Evolutionary conservation across 2,329 filamentous ascomycete genomes (phyloP), one percentile per base, ranked within the genome.

Genomic region (Elsinoe australis): DNA sequence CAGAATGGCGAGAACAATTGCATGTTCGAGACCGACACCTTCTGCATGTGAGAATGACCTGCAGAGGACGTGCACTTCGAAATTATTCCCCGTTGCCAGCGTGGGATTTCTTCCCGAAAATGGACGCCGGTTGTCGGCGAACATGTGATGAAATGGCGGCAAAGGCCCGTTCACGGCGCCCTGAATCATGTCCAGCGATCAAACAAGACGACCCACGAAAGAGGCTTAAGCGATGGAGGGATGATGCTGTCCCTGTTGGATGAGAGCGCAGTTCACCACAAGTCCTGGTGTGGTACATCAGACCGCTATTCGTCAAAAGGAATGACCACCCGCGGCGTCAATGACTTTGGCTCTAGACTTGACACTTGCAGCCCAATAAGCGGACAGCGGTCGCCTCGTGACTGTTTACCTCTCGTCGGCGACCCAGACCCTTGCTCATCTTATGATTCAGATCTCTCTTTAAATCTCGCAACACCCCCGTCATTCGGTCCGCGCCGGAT

Each of bases 401-500:
- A 41, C 36, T 41, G 36, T n/a, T n/a, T n/a, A 41, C 26, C 36
- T 41, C 36, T 41, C 14, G 4, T 18, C 12, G 3, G 5, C 32
- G 19, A 36, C 17, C 6, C n/a, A 38, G 24, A 17, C 34, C 18
- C 18, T 38, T 21, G 36, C 17, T 41, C 36, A 14, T 41, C 36
- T 41, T 28, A 26, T 15, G 32, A 35, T 35, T 17, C 32, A 35
- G 32, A 35, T 18, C 15, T 17, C 32, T 17, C 32, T 35, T 35
- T 17, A 35, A 35, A 33, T 4, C 7, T 35, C 32, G 4, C 32
- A 29, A 18, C 32, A 35, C 32, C 3, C 7, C 19, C n/a, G 14
- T 29, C 12, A 29, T 7, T 32, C 39, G 39, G 39, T 31, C 39
- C 39, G 39, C 39, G n/a, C 39, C 39, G 39, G 39, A 32, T 31